A percentile compares a stretch with the other conserved stretches of the same genome.
phyloP scores from a whole-genome alignment of 441 rosid species.

The Bocquillonia castaneifolia region DNA sequence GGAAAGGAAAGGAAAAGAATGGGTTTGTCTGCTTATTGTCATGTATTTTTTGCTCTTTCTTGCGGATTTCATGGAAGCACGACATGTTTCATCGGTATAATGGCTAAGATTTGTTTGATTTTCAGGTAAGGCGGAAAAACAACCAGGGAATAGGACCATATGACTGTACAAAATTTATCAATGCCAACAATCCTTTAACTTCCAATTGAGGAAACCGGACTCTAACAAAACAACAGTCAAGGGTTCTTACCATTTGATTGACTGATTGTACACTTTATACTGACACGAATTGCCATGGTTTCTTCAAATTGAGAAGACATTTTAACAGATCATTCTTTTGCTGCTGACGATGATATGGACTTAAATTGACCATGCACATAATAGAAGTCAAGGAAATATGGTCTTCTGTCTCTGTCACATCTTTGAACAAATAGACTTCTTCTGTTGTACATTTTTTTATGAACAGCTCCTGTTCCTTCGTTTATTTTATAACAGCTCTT shows the following conservation, averaged over 20 bases:
- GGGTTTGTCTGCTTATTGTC: too few relatives aligned
- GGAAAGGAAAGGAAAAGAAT: too few relatives aligned
- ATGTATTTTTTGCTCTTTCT: too few relatives aligned
- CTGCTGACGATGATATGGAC: slow-evolving; percentile 23
- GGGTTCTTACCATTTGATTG: slow-evolving; percentile 28
- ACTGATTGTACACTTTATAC: slow-evolving; percentile 59
- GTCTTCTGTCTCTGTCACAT: not conserved
- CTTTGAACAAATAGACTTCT: not conserved
- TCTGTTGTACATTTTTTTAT: not conserved
- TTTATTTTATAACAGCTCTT: too few relatives aligned
- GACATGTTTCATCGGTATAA: too few relatives aligned
- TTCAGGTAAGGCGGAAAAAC: slow-evolving; percentile 68
- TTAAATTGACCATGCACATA: not conserved
- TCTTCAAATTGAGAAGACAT: slow-evolving; percentile 23
- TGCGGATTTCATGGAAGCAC: too few relatives aligned
- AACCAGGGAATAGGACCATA: slow-evolving; percentile 78
- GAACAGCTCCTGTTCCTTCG: not conserved
- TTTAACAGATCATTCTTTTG: slow-evolving; percentile 36
- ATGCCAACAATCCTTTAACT: slow-evolving; percentile 35
- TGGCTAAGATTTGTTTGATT: slow-evolving; percentile 15
- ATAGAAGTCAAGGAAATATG: not conserved
- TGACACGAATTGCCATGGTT: slow-evolving; percentile 31
- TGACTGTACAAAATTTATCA: slow-evolving; percentile 84
- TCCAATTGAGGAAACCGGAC: slow-evolving; percentile 26
- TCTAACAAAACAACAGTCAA: not conserved